phyloP scores from a whole-genome alignment of 2,329 filamentous ascomycete genomes.

The Colletotrichum cuscutae region DNA sequence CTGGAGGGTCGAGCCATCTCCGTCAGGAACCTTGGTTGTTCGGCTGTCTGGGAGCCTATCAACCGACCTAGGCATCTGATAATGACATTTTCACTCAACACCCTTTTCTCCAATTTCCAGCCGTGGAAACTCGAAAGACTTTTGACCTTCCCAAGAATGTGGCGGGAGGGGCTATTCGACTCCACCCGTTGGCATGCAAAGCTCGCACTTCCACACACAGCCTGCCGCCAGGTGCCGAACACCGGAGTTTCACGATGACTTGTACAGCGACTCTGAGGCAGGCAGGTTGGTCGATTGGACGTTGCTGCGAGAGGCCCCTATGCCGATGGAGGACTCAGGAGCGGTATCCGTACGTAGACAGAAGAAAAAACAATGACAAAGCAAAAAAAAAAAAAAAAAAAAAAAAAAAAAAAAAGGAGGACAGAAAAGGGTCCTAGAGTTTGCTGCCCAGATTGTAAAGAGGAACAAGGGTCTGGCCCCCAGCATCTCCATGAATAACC shows the following conservation, averaged over 20 bases:
- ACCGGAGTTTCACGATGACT: neutral
- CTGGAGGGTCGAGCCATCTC: neutral
- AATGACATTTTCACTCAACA: neutral
- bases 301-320: neutral
- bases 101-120: neutral
- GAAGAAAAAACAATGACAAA: neutral
- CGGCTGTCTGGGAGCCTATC: neutral
- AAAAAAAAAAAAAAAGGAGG: neutral
- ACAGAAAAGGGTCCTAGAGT: neutral
- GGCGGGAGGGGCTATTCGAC: neutral
- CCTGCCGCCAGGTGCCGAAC: neutral
- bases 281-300: neutral
- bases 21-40: neutral
- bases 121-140: neutral
- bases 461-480: neutral
- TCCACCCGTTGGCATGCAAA: neutral
- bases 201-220: slow-evolving; percentile 8
- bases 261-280: neutral
- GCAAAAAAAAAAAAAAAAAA: neutral
- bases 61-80: neutral
- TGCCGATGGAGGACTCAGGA: neutral
- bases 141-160: neutral
- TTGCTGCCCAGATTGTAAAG: neutral
- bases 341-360: neutral
- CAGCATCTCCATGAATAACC: neutral